These are phyloP conservation scores for Thozetella sp. DNA, from an alignment of 495 filamentous ascomycete genomes.

Conservation along the genomic window DNA sequence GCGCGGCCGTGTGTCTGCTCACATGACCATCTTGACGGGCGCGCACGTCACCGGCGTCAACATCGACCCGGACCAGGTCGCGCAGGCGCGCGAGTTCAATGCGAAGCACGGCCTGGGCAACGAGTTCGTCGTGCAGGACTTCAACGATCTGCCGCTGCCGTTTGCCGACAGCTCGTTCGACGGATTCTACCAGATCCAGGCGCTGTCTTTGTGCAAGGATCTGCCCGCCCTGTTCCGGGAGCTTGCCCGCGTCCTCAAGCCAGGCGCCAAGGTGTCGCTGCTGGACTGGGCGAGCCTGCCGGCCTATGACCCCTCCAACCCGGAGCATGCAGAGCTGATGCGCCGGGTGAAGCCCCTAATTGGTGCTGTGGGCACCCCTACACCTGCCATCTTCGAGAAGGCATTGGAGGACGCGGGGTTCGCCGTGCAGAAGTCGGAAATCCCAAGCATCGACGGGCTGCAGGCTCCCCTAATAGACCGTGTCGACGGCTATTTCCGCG, in stretches of 20 bases:
- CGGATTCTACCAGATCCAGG: conserved; percentile 68
- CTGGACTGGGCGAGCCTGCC: conserved; percentile 64
- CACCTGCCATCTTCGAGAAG: conserved; percentile 51
- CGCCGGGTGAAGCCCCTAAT: conserved; percentile 64
- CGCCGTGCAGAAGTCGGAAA: conserved; percentile 52
- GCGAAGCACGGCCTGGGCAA: conserved; percentile 48
- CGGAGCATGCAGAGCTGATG: conserved; percentile 59
- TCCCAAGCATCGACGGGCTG: conserved; percentile 58
- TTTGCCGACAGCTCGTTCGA: conserved; percentile 59
- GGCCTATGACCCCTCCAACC: conserved; percentile 54
- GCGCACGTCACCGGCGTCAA: conserved; percentile 61
- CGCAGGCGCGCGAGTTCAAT: conserved; percentile 56
- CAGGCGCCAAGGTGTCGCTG: conserved; percentile 56
- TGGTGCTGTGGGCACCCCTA: conserved; percentile 64
- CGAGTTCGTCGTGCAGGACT: conserved; percentile 56
- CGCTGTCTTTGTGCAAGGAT: conserved; percentile 62
- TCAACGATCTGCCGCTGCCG: conserved; percentile 60
- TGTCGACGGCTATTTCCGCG: conserved; percentile 62
- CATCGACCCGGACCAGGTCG: conserved; percentile 64
- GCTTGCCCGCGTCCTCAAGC: conserved; percentile 58
- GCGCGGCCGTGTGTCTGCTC: conserved; percentile 61
- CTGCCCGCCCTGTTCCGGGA: conserved; percentile 52
- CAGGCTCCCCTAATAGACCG: conserved; percentile 63
- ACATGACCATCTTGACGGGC: conserved; percentile 58
- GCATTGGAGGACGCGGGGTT: conserved; percentile 57